These are phyloP conservation scores for Jaenimonas drosophilae DNA, from an alignment of 208 protist species.

Conservation along the genomic window DNA sequence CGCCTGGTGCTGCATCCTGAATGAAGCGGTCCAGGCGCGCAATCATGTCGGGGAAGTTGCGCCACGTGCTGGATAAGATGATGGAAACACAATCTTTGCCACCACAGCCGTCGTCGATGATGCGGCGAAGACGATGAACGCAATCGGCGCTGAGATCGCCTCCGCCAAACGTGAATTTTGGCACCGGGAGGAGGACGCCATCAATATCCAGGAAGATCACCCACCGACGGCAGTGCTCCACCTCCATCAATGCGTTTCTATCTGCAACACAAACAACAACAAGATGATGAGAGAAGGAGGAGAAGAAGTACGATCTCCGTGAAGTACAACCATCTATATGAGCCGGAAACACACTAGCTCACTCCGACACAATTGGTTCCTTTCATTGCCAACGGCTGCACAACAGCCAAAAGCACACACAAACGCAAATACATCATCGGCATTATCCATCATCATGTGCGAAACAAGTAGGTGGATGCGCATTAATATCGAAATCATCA, in stretches of 20 bases:
- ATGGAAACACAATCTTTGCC: conserved; percentile 30
- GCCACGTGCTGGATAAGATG: conserved; percentile 80
- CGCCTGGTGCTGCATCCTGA: conserved; percentile 14
- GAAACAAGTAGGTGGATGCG: too few species aligned
- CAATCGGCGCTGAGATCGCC: conserved; percentile 50
- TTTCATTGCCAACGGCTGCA: too few species aligned
- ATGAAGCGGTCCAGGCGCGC: conserved; percentile 54
- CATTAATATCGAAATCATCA: too few species aligned
- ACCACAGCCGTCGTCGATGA: conserved; percentile 36
- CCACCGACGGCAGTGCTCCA: conserved; percentile 24
- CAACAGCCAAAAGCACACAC: too few species aligned
- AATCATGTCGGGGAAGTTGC: conserved; percentile 61
- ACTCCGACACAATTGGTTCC: too few species aligned
- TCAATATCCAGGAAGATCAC: conserved; percentile 84
- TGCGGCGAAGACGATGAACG: conserved; percentile 24
- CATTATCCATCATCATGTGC: too few species aligned
- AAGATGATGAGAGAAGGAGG: background rate
- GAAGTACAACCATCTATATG: too few species aligned
- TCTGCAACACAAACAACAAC: background rate
- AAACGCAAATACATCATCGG: too few species aligned
- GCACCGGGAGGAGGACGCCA: conserved; percentile 74
- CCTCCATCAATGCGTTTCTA: background rate
- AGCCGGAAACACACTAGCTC: too few species aligned
- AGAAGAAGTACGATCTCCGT: background rate
- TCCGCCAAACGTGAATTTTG: conserved; percentile 73